Evolutionary conservation across 164 flowering plant species (phyloP).

Genomic region (Magnolia changhungtana): DNA sequence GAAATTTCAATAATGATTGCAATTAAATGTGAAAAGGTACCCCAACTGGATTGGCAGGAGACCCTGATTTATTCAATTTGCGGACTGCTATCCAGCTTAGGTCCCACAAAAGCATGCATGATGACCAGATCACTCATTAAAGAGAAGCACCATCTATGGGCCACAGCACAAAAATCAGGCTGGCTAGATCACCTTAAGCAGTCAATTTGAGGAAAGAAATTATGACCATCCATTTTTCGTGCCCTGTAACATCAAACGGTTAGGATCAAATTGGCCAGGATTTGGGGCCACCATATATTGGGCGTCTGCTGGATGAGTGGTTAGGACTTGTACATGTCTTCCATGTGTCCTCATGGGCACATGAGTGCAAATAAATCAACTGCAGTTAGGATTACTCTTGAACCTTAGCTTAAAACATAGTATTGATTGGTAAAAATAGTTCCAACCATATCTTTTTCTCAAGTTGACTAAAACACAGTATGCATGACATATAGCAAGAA

Average conservation of each 20-base stretch:
- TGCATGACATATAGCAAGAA: background rate
- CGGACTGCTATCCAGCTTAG: too few species aligned
- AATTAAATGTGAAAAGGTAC: too few species aligned
- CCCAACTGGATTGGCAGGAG: too few species aligned
- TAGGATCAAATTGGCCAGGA: too few species aligned
- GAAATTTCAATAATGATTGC: too few species aligned
- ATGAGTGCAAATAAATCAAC: background rate
- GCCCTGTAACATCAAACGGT: background rate
- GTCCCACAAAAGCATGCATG: background rate
- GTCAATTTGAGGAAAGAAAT: background rate
- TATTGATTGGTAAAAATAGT: background rate
- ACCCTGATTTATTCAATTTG: too few species aligned
- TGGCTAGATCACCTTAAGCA: background rate
- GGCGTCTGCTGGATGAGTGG: background rate
- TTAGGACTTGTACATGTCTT: background rate
- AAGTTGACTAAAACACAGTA: background rate
- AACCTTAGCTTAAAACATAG: background rate
- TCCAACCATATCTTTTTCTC: background rate
- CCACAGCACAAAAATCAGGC: background rate
- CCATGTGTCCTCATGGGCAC: background rate
- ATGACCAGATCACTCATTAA: background rate
- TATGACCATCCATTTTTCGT: background rate
- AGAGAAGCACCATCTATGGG: background rate
- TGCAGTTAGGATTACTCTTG: background rate
- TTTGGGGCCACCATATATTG: too few species aligned